phyloP scores from a whole-genome alignment of 257 asterid species.

The Przewalskia tangutica region DNA sequence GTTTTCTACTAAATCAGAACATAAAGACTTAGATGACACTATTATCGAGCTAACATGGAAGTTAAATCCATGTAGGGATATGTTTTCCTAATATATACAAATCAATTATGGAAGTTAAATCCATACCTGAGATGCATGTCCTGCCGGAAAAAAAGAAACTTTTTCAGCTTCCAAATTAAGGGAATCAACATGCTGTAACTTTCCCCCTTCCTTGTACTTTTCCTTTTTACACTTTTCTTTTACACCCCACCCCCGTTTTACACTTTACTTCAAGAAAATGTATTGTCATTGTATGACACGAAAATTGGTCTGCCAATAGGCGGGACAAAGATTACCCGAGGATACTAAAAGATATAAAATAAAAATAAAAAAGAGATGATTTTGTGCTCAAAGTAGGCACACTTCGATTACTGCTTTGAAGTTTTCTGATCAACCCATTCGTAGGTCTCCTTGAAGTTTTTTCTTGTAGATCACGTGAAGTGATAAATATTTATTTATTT shows the following conservation, averaged over 20 bases:
- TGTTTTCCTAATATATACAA: no score
- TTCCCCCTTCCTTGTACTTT: neutral
- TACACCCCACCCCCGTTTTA: neutral
- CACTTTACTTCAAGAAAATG: neutral
- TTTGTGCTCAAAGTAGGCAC: neutral
- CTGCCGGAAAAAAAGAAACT: neutral
- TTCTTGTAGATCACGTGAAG: neutral
- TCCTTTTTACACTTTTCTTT: neutral
- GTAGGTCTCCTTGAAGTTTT: neutral
- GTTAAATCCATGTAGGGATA: no score
- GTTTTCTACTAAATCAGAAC: no score
- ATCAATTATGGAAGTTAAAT: no score
- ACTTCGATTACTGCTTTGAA: neutral
- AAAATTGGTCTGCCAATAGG: neutral
- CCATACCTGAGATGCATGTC: constrained; percentile 12
- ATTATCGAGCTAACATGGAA: no score
- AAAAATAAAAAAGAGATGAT: neutral
- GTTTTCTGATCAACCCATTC: neutral
- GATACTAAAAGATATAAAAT: neutral
- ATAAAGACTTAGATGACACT: no score
- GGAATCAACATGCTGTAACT: constrained; percentile 28
- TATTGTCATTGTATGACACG: neutral
- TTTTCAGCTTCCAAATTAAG: constrained; percentile 30
- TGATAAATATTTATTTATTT: neutral
- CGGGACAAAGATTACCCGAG: neutral